Evolutionary conservation across 805 yeast genomes (phyloP).

Genomic region (Wickerhamiella shivajii): DNA sequence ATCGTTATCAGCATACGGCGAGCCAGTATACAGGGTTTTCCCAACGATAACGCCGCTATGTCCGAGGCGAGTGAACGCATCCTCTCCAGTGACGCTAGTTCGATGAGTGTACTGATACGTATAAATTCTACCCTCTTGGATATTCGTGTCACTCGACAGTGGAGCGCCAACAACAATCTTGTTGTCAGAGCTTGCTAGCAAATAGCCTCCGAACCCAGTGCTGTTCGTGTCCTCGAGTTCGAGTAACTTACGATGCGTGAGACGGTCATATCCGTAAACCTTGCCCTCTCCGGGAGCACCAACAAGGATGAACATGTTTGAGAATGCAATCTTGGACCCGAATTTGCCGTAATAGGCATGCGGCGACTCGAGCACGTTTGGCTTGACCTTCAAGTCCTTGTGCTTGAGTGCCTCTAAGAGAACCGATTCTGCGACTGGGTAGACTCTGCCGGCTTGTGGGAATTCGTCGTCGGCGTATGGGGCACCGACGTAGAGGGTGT

Average conservation of each 20-base stretch:
- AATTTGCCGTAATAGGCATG: constrained; percentile 31
- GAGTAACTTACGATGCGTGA: constrained; percentile 12
- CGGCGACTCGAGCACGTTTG: background rate
- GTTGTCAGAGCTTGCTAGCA: constrained; percentile 17
- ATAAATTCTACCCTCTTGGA: constrained; percentile 31
- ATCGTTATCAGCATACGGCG: constrained; percentile 30
- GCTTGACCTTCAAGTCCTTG: background rate
- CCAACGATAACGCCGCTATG: constrained; percentile 20
- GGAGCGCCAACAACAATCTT: constrained; percentile 24
- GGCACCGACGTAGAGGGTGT: constrained; percentile 34
- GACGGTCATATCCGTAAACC: constrained; percentile 27
- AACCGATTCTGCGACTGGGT: constrained; percentile 22
- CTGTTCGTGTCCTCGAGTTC: constrained; percentile 11
- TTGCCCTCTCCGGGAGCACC: constrained; percentile 29
- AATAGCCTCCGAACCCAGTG: constrained; percentile 21
- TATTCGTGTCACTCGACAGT: constrained; percentile 16
- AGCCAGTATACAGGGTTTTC: constrained; percentile 26
- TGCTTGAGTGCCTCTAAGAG: constrained; percentile 12
- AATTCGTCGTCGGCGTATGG: constrained; percentile 27
- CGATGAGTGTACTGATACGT: constrained; percentile 22
- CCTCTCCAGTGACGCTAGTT: constrained; percentile 10
- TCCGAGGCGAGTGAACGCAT: constrained; percentile 24
- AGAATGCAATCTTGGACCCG: constrained; percentile 26
- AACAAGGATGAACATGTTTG: constrained; percentile 22
- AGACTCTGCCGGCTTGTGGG: constrained; percentile 28